Percentiles rank a stretch among this genome's conserved stretches.
These are phyloP conservation scores for Elsinoe necatrix DNA, from an alignment of 2,329 filamentous ascomycete genomes.

Conservation along the genomic window DNA sequence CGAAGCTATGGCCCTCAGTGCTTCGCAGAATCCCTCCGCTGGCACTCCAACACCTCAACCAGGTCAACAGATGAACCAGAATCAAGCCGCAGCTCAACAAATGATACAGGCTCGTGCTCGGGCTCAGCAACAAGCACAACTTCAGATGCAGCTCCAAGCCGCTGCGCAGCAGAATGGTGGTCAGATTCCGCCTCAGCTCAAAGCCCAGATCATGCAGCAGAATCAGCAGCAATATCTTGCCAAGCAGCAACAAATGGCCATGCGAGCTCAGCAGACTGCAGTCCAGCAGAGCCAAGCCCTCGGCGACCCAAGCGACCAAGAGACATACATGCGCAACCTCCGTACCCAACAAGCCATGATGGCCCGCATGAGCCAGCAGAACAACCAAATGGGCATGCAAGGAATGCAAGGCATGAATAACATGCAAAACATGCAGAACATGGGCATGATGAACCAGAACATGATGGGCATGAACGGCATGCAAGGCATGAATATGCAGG, in stretches of 20 bases:
- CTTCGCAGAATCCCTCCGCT: slow-evolving; percentile 5
- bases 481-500: slow-evolving; percentile 21
- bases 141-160: slow-evolving; percentile 5
- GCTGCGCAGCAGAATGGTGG: slow-evolving; percentile 17
- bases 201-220: slow-evolving; percentile 27
- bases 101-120: background rate
- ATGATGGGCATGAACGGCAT: slow-evolving; percentile 20
- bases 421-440: slow-evolving; percentile 20
- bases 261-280: slow-evolving; percentile 17
- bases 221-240: slow-evolving; percentile 21
- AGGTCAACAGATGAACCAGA: slow-evolving; percentile 1
- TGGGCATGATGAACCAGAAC: slow-evolving; percentile 21
- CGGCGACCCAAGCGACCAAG: slow-evolving; percentile 25
- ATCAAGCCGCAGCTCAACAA: background rate
- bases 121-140: slow-evolving; percentile 9
- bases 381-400: slow-evolving; percentile 14
- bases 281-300: slow-evolving; percentile 16
- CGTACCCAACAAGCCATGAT: slow-evolving; percentile 26
- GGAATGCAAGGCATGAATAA: slow-evolving; percentile 17
- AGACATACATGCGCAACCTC: slow-evolving; percentile 30
- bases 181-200: slow-evolving; percentile 20
- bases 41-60: slow-evolving; percentile 2
- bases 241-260: slow-evolving; percentile 18
- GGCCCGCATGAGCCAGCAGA: slow-evolving; percentile 16
- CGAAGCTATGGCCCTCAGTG: slow-evolving; percentile 4